These are phyloP conservation scores for Macrolepiota dolichaula DNA, from an alignment of 768 basidiomycete species.

Conservation along the genomic window DNA sequence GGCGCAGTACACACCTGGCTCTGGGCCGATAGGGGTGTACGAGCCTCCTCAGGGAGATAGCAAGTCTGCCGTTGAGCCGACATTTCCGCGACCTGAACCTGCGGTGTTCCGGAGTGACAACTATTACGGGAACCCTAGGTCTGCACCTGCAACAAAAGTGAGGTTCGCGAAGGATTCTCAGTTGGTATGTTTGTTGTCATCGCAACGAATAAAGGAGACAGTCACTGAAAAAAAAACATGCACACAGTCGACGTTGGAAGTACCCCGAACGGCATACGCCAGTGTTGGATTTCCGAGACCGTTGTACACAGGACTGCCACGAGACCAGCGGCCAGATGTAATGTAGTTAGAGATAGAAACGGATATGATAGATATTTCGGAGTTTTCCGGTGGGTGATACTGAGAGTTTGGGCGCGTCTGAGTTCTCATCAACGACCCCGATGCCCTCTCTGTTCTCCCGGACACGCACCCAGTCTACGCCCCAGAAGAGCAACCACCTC, in stretches of 20 bases:
- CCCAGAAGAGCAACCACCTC: slow-evolving; percentile 36
- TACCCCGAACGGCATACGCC: slow-evolving; percentile 1
- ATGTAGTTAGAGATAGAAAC: neutral
- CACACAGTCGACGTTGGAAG: neutral
- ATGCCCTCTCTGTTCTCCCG: slow-evolving; percentile 80
- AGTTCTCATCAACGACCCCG: slow-evolving; percentile 34
- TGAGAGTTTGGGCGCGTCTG: slow-evolving; percentile 20
- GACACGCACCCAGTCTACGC: slow-evolving; percentile 57
- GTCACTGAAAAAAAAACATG: too few relatives aligned
- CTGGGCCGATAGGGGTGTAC: too few relatives aligned
- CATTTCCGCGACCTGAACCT: slow-evolving; percentile 10
- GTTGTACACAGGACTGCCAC: neutral
- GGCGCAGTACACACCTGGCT: too few relatives aligned
- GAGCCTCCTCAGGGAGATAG: too few relatives aligned
- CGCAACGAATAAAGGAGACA: neutral
- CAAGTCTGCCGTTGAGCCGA: slow-evolving; percentile 2
- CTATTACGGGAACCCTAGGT: neutral
- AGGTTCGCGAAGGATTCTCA: neutral
- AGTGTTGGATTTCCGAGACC: slow-evolving; percentile 5
- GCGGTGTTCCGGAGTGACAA: neutral
- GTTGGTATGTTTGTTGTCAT: slow-evolving; percentile 7
- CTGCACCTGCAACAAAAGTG: slow-evolving; percentile 3
- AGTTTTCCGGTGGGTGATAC: slow-evolving; percentile 25
- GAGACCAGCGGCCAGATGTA: neutral
- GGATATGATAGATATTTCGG: slow-evolving; percentile 18